phyloP scores from a whole-genome alignment of 768 basidiomycete genomes.

The Tylopilus sp. region DNA sequence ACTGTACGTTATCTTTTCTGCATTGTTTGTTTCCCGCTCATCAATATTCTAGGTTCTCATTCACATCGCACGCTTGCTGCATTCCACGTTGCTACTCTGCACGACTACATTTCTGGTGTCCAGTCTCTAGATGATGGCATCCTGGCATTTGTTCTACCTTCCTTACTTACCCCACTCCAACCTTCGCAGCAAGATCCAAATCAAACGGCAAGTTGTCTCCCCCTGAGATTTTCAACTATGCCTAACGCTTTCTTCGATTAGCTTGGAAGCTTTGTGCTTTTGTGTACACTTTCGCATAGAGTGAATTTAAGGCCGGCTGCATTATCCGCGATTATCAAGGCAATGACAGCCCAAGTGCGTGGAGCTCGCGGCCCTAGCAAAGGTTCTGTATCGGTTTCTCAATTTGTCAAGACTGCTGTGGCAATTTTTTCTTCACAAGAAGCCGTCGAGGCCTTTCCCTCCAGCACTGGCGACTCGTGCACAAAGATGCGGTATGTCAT shows the following conservation, averaged over 20 bases:
- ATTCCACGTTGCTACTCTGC: conserved; percentile 76
- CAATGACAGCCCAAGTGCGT: conserved; percentile 50
- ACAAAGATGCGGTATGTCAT: conserved; percentile 48
- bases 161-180: conserved; percentile 57
- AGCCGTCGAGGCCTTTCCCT: conserved; percentile 44
- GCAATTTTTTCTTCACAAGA: conserved; percentile 65
- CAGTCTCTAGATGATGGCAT: conserved; percentile 62
- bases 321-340: conserved; percentile 52
- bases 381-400: conserved; percentile 44
- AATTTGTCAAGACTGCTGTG: conserved; percentile 63
- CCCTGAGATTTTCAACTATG: background rate
- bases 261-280: conserved; percentile 73
- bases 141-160: conserved; percentile 61
- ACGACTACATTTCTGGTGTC: conserved; percentile 70
- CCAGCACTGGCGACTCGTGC: conserved; percentile 38
- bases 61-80: conserved; percentile 72
- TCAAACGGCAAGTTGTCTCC: conserved; percentile 43
- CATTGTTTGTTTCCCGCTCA: background rate
- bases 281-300: conserved; percentile 68
- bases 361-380: conserved; percentile 17
- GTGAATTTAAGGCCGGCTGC: conserved; percentile 56
- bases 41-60: conserved; percentile 28
- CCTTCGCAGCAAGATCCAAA: conserved; percentile 43
- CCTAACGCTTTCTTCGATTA: conserved; percentile 22
- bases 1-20: conserved; percentile 27